Evolutionary conservation across 2,329 filamentous ascomycete genomes (phyloP), one percentile per base, ranked within the genome.

Genomic region (Leptographium lundbergii): DNA sequence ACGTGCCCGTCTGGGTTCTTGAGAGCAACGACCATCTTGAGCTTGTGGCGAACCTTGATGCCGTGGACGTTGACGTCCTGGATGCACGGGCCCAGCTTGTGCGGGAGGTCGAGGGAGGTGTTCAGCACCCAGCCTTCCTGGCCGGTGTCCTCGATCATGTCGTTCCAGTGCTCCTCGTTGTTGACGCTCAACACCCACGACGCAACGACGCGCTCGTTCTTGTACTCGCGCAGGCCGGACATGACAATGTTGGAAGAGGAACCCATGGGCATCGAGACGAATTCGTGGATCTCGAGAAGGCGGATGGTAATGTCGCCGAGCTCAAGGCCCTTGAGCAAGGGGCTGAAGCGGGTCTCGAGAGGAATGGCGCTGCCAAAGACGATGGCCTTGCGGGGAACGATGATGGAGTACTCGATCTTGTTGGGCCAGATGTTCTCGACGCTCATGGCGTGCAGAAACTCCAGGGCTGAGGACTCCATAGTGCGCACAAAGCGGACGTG

Each of bases 401-500:
- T 84, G 63, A 99, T 91, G 34, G 90, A 92, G 74, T 99, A 99
- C 70, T 95, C 89, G 66, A 97, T 82, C 77, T 99, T 99, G 75
- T 96, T 94, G 6, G 91, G 88, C 94, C 94, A 99, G 63, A 95
- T 88, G 68, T 96, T 96, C 72, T 96, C 91, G 63, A 97, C 91
- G 63, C 89, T 89, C 89, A 96, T 94, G 54, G 90, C 87, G 71
- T 97, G 88, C 45, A 88, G 79, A 62, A 91, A 81, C 69, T 92
- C 88, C 60, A 91, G 77, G 13, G 88, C 87, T 56, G 85, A 85
- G 13, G 88, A 81, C 61, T 89, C 87, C 54, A 91, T 75, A 0
- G 89, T 92, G 59, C 89, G 82, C 60, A 92, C 87, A 59, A 92
- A 82, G 59, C 89, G 82, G 59, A 94, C 72, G 57, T 87, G 85